Evolutionary conservation across 2,329 filamentous ascomycete species (phyloP).

Genomic region (Calonectria honghensis): DNA sequence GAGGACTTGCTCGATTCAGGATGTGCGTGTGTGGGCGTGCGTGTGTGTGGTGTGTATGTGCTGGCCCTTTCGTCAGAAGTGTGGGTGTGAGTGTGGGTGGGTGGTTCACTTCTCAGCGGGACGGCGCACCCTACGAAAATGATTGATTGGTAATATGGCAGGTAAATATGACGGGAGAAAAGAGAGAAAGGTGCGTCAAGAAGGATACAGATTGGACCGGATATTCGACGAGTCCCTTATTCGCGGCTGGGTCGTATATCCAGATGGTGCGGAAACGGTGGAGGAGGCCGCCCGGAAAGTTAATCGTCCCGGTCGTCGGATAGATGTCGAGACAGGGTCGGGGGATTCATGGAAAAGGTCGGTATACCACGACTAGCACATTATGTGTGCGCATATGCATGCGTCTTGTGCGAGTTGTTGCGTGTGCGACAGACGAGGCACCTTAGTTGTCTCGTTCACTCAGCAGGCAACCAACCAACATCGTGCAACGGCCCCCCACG

Average conservation of each 20-base stretch:
- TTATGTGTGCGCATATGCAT: conserved; percentile 35
- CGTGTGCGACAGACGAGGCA: conserved; percentile 23
- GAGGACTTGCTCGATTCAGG: conserved; percentile 22
- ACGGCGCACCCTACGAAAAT: conserved; percentile 39
- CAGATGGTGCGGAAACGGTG: conserved; percentile 10
- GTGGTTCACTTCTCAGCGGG: conserved; percentile 29
- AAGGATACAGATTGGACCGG: conserved; percentile 35
- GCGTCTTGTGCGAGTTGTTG: conserved; percentile 24
- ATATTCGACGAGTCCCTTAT: conserved; percentile 31
- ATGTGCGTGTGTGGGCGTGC: conserved; percentile 23
- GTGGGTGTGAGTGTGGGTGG: conserved; percentile 34
- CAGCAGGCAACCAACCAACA: conserved; percentile 1
- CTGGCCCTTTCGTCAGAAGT: conserved; percentile 30
- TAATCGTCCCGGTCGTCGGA: conserved; percentile 11
- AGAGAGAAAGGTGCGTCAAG: conserved; percentile 35
- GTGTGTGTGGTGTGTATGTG: conserved; percentile 27
- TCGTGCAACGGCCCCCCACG: conserved; percentile 7
- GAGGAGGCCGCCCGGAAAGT: conserved; percentile 34
- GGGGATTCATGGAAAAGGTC: conserved; percentile 22
- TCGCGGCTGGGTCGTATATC: conserved; percentile 18
- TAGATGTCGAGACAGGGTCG: conserved; percentile 30
- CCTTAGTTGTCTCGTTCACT: conserved; percentile 10
- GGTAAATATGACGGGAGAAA: conserved; percentile 41
- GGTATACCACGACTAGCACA: conserved; percentile 11
- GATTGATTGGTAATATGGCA: conserved; percentile 45